Evolutionary conservation across 2,329 filamentous ascomycete species (phyloP), one percentile per base, ranked within the genome.

Genomic region (Akanthomyces uredinophilus): DNA sequence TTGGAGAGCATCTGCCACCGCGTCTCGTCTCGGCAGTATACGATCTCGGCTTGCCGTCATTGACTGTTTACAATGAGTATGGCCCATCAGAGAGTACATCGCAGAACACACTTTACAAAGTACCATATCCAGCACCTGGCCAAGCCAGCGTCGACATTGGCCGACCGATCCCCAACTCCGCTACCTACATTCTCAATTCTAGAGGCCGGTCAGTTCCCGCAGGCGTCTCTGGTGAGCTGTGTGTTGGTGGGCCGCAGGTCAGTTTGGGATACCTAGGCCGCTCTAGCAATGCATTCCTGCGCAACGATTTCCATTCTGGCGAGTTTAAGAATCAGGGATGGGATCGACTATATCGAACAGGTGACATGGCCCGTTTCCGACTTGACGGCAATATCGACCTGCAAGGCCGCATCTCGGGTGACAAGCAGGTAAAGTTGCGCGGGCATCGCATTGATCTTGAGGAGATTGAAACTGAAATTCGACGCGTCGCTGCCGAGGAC

Each of bases 341-440:
- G 63, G 75, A 75, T 44, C 63, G 72, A 44, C 79, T 77, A 70
- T 78, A 78, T 63, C 65, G 68, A 29, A 81, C 78, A 0, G 79
- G 79, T 5, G 79, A 81, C 64, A 60, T 67, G 1, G 77, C 72
- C 4, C 72, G 70, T n/a, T 75, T 74, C 66, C 70, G 66, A 2
- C 55, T 68, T 0, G 69, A 72, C 41, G 77, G 77, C 0, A 68
- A 77, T n/a, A 55, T 81, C 2, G 65, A 72, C 3, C 73, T 73
- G 43, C 63, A 74, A 5, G 76, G 78, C 1, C 73, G 80, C 3
- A 69, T 73, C 2, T 66, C 65, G 0, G 73, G 71, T 2, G 79
- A 81, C 67, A 71, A 74, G 6, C 74, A 79, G 59, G 66, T 70
- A 64, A 72, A 72, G 62, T 64, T 70, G 5, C 67, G 68, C 5